A percentile compares a stretch with the other conserved stretches of the same genome.
phyloP scores from a whole-genome alignment of 345 rosid species.

The Hypericum perforatum region DNA sequence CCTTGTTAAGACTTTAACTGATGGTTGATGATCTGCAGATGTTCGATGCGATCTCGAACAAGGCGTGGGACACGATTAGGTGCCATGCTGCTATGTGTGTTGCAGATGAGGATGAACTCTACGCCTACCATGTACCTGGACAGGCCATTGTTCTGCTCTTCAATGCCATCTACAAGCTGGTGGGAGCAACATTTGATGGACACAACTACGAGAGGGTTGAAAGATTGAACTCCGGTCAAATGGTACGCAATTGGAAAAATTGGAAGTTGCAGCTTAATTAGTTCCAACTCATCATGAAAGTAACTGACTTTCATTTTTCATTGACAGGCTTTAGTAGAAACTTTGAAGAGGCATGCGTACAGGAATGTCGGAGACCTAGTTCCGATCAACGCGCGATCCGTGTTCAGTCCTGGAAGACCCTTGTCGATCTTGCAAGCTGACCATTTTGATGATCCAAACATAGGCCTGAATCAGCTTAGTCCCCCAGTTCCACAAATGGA shows the following conservation, averaged over 20 bases:
- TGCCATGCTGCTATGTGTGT: slow-evolving; percentile 54
- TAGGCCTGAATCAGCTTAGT: slow-evolving; percentile 22
- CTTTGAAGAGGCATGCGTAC: slow-evolving; percentile 41
- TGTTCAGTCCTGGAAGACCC: slow-evolving; percentile 23
- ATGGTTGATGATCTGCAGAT: slow-evolving; percentile 26
- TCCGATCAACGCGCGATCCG: slow-evolving; percentile 12
- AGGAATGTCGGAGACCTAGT: slow-evolving; percentile 17
- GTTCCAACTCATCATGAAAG: too few relatives aligned
- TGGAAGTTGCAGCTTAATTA: too few relatives aligned
- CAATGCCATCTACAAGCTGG: slow-evolving; percentile 37
- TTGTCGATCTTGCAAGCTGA: slow-evolving; percentile 22
- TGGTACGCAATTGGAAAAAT: slow-evolving; percentile 17
- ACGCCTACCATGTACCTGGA: slow-evolving; percentile 22
- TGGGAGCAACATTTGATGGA: slow-evolving; percentile 33
- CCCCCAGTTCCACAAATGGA: slow-evolving; percentile 19
- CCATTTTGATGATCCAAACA: slow-evolving; percentile 14
- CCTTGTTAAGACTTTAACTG: too few relatives aligned
- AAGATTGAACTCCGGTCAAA: slow-evolving; percentile 22
- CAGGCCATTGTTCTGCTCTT: slow-evolving; percentile 34
- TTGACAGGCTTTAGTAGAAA: slow-evolving; percentile 34
- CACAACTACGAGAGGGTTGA: slow-evolving; percentile 18
- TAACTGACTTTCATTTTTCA: neutral
- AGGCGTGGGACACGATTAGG: slow-evolving; percentile 45
- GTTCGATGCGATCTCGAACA: slow-evolving; percentile 31
- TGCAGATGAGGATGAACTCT: slow-evolving; percentile 35